Conservation (phyloP, 495 filamentous ascomycete species). For the Thozetella sp. region DNA sequence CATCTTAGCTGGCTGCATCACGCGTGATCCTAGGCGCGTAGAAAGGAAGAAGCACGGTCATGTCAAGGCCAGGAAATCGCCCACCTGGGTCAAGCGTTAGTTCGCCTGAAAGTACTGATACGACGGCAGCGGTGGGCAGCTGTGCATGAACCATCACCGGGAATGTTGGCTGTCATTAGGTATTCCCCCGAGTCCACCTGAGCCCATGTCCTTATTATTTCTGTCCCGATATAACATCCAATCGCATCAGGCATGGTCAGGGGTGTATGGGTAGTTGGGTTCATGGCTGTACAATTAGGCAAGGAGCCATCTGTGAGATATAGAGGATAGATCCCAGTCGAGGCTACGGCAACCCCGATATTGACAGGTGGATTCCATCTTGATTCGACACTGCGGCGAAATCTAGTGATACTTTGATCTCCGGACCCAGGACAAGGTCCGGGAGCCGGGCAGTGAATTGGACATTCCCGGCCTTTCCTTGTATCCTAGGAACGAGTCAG, state of each 20-base stretch:
- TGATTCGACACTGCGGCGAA: neutral
- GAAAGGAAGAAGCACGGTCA: conserved; percentile 98
- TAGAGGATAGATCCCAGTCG: neutral
- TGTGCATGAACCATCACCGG: neutral
- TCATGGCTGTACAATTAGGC: neutral
- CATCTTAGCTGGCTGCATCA: conserved; percentile 80
- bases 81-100: conserved; percentile 94
- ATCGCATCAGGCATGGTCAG: neutral
- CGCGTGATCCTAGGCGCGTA: conserved; percentile 86
- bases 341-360: conserved; percentile 2
- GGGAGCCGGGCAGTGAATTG: neutral
- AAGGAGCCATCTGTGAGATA: neutral
- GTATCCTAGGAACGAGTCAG: neutral
- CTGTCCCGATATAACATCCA: conserved; percentile 1
- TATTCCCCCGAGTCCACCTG: no score
- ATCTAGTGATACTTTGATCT: neutral
- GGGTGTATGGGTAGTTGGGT: neutral
- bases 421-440: neutral
- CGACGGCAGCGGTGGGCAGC: neutral
- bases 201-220: no score
- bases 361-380: conserved; percentile 3
- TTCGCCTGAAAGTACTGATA: neutral
- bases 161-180: neutral
- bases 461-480: no score
- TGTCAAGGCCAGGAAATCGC: conserved; percentile 96